Percentiles rank a stretch among this genome's conserved stretches.
These are phyloP conservation scores for Pachyrhizus erosus DNA, from an alignment of 306 rosid genomes.

Conservation along the genomic window DNA sequence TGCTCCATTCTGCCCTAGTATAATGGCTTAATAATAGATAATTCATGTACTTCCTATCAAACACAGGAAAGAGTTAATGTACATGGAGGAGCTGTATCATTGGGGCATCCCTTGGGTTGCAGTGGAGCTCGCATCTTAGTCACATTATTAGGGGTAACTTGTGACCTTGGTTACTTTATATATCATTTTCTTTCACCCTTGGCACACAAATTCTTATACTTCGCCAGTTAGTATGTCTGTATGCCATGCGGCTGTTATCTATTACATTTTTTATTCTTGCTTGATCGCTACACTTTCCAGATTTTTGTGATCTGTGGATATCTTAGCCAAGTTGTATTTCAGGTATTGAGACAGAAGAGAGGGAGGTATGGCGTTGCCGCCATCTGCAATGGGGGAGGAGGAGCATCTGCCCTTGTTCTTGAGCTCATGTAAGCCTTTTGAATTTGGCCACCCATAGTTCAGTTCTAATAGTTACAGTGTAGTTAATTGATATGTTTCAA, in stretches of 20 bases:
- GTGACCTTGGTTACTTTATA: conserved; percentile 27
- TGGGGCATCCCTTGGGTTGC: conserved; percentile 97
- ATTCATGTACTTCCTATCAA: conserved; percentile 42
- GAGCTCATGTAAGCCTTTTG: conserved; percentile 74
- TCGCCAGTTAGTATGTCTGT: not conserved
- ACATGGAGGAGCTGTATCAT: conserved; percentile 93
- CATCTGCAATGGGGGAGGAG: conserved; percentile 97
- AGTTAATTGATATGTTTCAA: conserved; percentile 15
- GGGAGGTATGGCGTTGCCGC: conserved; percentile 86
- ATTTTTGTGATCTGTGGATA: conserved; percentile 10
- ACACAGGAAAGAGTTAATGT: conserved; percentile 77
- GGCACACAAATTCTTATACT: not conserved
- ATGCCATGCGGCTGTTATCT: conserved; percentile 8
- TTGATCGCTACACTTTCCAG: not conserved
- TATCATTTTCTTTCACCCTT: conserved; percentile 7
- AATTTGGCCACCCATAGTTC: conserved; percentile 31
- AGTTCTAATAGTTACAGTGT: not conserved
- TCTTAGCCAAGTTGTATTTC: conserved; percentile 46
- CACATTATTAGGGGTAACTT: conserved; percentile 84
- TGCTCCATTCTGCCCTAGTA: conserved; percentile 28
- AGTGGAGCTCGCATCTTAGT: conserved; percentile 98
- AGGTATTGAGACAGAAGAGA: conserved; percentile 81
- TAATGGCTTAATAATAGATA: conserved; percentile 23
- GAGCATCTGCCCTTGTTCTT: conserved; percentile 91
- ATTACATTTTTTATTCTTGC: not conserved